Conservation (phyloP, 768 basidiomycete species). For the Gloeopeniophorella convolvens region DNA sequence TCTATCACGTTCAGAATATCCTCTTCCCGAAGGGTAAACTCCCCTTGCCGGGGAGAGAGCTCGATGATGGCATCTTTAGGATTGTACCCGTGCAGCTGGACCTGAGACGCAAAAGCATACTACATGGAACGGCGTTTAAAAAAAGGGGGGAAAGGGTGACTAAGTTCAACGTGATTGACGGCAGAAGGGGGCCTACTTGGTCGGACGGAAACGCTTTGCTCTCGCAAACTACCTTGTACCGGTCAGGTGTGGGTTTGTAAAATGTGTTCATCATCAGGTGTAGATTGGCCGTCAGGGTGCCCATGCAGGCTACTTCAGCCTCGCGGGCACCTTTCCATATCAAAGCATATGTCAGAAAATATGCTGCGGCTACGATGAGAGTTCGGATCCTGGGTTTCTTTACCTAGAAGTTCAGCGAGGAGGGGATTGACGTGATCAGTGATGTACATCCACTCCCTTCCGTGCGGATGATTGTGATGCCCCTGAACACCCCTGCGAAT, state of each 20-base stretch:
- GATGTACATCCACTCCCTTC: slow-evolving; percentile 76
- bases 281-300: slow-evolving; percentile 90
- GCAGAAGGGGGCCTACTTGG: slow-evolving; percentile 49
- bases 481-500: slow-evolving; percentile 69
- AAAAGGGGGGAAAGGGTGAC: not conserved
- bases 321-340: slow-evolving; percentile 65
- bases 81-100: slow-evolving; percentile 67
- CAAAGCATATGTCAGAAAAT: slow-evolving; percentile 13
- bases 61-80: slow-evolving; percentile 70
- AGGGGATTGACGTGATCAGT: slow-evolving; percentile 64
- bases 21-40: slow-evolving; percentile 78
- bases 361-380: not conserved
- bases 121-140: slow-evolving; percentile 28
- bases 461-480: slow-evolving; percentile 85
- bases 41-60: slow-evolving; percentile 72
- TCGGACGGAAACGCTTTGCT: slow-evolving; percentile 94
- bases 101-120: slow-evolving; percentile 98
- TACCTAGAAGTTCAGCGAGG: slow-evolving; percentile 80
- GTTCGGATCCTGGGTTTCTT: slow-evolving; percentile 25
- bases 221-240: slow-evolving; percentile 95
- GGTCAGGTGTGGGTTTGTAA: slow-evolving; percentile 78
- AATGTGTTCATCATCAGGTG: slow-evolving; percentile 94
- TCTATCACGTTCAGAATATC: slow-evolving; percentile 79
- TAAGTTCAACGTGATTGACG: not conserved
- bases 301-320: slow-evolving; percentile 92